A percentile compares a stretch with the other conserved stretches of the same genome.
Evolutionary conservation across 805 yeast species (phyloP).

Genomic region (Nakazawaea siamensis): DNA sequence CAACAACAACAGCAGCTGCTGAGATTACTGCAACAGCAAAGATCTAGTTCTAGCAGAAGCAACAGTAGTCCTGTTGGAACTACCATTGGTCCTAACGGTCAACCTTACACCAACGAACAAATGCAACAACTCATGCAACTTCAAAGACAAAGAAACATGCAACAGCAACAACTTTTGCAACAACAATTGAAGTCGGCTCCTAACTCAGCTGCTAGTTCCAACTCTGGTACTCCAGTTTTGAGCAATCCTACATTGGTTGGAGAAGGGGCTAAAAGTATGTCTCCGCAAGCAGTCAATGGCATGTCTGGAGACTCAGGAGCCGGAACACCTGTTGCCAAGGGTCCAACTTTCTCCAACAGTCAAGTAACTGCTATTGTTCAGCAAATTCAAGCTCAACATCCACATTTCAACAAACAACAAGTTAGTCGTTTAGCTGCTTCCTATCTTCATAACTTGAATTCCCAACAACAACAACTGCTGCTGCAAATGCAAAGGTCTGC

Average conservation of each 20-base stretch:
- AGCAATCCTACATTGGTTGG: neutral
- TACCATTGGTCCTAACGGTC: conserved; percentile 45
- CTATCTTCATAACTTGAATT: conserved; percentile 51
- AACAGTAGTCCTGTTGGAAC: conserved; percentile 17
- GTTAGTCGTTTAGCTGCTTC: conserved; percentile 61
- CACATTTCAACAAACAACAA: conserved; percentile 52
- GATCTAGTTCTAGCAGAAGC: conserved; percentile 1
- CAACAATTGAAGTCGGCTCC: conserved; percentile 20
- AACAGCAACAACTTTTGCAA: conserved; percentile 23
- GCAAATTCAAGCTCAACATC: conserved; percentile 60
- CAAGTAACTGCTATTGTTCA: conserved; percentile 60
- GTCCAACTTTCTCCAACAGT: conserved; percentile 37
- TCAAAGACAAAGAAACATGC: conserved; percentile 39
- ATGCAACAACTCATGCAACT: conserved; percentile 47
- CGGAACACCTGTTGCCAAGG: neutral
- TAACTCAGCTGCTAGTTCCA: conserved; percentile 16
- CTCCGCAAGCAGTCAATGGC: conserved; percentile 1
- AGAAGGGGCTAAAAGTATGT: neutral
- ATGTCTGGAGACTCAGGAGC: neutral
- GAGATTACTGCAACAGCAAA: neutral
- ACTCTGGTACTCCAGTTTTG: conserved; percentile 10
- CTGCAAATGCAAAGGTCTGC: conserved; percentile 7
- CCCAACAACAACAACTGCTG: conserved; percentile 14
- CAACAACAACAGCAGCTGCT: conserved; percentile 9
- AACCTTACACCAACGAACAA: conserved; percentile 54